These are phyloP conservation scores for Ambrosia artemisiifolia DNA, from an alignment of 129 eudicot genomes.

Conservation along the genomic window DNA sequence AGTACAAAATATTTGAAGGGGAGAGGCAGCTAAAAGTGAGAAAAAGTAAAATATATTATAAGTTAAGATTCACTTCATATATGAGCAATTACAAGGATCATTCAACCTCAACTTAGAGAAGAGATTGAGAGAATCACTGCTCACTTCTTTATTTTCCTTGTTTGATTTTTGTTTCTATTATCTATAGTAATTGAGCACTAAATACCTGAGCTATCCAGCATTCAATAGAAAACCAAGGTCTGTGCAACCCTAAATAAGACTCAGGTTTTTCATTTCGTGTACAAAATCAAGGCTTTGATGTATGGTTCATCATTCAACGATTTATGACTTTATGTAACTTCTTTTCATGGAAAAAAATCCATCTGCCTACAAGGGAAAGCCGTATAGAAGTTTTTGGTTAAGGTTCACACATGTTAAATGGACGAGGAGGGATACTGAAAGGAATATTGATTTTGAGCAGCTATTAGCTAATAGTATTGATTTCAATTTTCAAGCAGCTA, in stretches of 20 bases:
- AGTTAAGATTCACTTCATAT: constrained; percentile 2
- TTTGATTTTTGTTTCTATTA: not conserved
- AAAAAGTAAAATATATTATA: not conserved
- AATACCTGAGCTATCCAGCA: constrained; percentile 7
- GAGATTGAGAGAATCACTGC: not conserved
- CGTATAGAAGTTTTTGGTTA: constrained; percentile 7
- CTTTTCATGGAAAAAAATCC: constrained; percentile 5
- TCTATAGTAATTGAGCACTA: not conserved
- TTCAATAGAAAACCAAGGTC: not conserved
- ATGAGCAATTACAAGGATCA: constrained; percentile 7
- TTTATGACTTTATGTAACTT: not conserved
- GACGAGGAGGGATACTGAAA: not conserved
- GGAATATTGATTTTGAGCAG: constrained; percentile 4
- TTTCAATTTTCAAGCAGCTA: constrained; percentile 9
- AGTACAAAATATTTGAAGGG: not conserved
- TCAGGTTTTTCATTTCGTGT: not conserved
- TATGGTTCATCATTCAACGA: constrained; percentile 1
- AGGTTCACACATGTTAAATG: not conserved
- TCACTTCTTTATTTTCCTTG: not conserved
- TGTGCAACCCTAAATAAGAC: constrained; percentile 5
- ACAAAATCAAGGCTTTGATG: constrained; percentile 6
- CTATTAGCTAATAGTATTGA: not conserved
- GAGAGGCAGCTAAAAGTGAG: not conserved
- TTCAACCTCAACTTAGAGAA: constrained; percentile 6
- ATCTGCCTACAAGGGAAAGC: constrained; percentile 8